Evolutionary conservation across 805 yeast species (phyloP), one percentile per base, ranked within the genome.

Genomic region (Candida easanensis): DNA sequence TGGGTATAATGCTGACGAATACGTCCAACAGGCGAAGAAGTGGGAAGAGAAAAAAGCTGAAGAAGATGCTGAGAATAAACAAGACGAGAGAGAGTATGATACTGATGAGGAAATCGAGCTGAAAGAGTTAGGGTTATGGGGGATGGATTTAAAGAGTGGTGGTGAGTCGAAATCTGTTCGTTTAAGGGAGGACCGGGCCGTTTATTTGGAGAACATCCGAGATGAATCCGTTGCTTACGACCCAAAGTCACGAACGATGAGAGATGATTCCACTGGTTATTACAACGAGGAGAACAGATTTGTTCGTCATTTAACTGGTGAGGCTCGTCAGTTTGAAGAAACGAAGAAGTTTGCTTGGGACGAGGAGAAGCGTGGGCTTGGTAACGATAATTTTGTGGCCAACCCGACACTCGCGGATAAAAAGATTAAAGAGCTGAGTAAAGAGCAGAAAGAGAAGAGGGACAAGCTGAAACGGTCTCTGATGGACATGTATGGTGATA

Each of bases 181-280:
- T 38, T 78, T 84, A 25, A 60, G 90, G 41, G 84, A 81, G 48
- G 96, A 88, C 56, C 79, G 79, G 31, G 95, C 96, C n/a, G 62
- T 78, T 49, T 79, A 88, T 68, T 56, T 78, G 53, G 66, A 77
- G 57, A 72, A 81, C 34, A 63, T 77, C 10, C 40, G 53, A 5
- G 66, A 71, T 48, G 69, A 64, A 21, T 73, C 70, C 33, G 61
- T 74, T 7, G 68, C 71, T 18, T 76, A 75, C 52, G 79, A 80
- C 53, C 82, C 84, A 2, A 77, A 71, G 53, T 71, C 82, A 3
- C 64, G 82, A 42, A 49, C 62, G 17, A 57, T 64, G 39, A 57
- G 65, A 42, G 60, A 61, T 41, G 65, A 61, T 19, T 44, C 50
- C 5, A 48, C 62, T 2, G 71, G 71, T 16, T 50, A 58, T 28